Evolutionary conservation across 345 rosid genomes (phyloP).

Genomic region (Aegle marmelos): DNA sequence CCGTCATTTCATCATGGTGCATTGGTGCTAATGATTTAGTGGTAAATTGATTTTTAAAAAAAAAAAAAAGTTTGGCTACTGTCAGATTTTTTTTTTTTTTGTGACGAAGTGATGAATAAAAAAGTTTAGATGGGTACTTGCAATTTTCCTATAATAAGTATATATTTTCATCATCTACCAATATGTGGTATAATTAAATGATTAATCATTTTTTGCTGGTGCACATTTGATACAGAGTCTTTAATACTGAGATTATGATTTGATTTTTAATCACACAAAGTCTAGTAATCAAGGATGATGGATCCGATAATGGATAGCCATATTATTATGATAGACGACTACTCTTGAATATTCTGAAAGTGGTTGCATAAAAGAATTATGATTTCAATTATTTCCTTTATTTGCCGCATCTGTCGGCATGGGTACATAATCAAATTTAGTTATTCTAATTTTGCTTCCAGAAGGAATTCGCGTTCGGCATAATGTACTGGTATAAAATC

Average conservation of each 20-base stretch:
- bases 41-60: too few relatives aligned
- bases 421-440: neutral
- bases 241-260: neutral
- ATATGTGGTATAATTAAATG: too few relatives aligned
- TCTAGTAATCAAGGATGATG: neutral
- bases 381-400: neutral
- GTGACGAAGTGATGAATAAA: too few relatives aligned
- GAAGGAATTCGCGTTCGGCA: too few relatives aligned
- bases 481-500: neutral
- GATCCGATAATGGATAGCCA: neutral
- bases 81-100: too few relatives aligned
- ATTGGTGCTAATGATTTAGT: too few relatives aligned
- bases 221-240: neutral
- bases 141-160: too few relatives aligned
- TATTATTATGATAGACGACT: neutral
- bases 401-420: neutral
- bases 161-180: neutral
- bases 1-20: too few relatives aligned
- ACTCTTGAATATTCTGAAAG: neutral
- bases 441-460: too few relatives aligned
- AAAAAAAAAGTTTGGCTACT: too few relatives aligned
- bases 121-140: too few relatives aligned
- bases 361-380: neutral
- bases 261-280: neutral
- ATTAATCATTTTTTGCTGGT: neutral